Evolutionary conservation across 257 asterid genomes (phyloP).

Genomic region (Primulina eburnea): DNA sequence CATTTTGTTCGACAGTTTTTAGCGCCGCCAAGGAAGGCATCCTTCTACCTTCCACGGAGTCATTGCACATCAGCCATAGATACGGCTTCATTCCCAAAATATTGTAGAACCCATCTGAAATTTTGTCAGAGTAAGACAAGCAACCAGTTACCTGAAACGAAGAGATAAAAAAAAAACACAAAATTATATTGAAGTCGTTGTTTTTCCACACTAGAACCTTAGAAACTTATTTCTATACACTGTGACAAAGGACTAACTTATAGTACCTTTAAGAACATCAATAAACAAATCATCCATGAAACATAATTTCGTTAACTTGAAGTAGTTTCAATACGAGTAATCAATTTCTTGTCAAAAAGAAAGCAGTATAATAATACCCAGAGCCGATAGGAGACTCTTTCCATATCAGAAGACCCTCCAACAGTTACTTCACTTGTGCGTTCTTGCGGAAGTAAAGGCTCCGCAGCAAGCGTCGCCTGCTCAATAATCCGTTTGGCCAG

Average conservation of each 20-base stretch:
- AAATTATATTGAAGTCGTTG: neutral
- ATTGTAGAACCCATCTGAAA: slow-evolving; percentile 88
- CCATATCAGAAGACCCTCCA: slow-evolving; percentile 55
- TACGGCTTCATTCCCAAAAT: slow-evolving; percentile 89
- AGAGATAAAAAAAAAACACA: slow-evolving; percentile 2
- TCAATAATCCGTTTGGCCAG: slow-evolving; percentile 65
- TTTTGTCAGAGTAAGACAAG: slow-evolving; percentile 75
- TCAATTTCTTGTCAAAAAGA: no score
- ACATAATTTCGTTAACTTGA: neutral
- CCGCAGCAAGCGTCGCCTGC: slow-evolving; percentile 55
- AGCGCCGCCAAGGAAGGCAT: slow-evolving; percentile 81
- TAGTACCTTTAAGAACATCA: neutral
- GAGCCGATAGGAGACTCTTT: slow-evolving; percentile 66
- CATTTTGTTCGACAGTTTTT: slow-evolving; percentile 57
- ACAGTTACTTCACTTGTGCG: slow-evolving; percentile 28
- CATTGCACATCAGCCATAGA: slow-evolving; percentile 90
- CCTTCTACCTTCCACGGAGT: slow-evolving; percentile 59
- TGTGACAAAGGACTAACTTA: no score
- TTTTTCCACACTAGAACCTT: neutral
- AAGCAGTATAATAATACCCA: slow-evolving; percentile 53
- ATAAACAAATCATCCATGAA: neutral
- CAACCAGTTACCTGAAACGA: slow-evolving; percentile 77
- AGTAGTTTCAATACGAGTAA: neutral
- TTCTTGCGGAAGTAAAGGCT: slow-evolving; percentile 46
- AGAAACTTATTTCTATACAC: no score